Base-by-base conservation (phyloP, 768 basidiomycete species). In the Russula vinacea region DNA sequence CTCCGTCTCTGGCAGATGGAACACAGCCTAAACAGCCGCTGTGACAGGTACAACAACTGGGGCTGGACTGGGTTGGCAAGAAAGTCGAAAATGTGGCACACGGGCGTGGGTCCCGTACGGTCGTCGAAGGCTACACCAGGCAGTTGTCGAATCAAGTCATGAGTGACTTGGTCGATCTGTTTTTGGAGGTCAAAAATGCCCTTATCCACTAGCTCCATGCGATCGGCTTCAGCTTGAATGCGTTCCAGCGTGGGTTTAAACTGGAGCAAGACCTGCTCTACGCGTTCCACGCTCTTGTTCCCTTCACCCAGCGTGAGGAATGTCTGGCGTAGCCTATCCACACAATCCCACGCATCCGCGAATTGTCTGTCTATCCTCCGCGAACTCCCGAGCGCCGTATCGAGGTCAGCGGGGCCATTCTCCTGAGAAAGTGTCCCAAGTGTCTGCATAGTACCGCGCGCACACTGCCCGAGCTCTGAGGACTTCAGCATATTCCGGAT, bases 341-440 rank as follows among this genome's bases (percentile, higher is more conserved):
- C 60, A 26, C 55, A 33, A n/a, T 13, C n/a, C 63, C 59, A 67
- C 7, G 58, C 63, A 6, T 17, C 45, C 42, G 29, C 29, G 13
- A 64, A 49, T 42, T 24, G 47, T 32, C 50, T 32, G 59, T 67
- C 66, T 6, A 67, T 50, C 44, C 54, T n/a, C 44, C 35, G 49
- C 22, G 66, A 49, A 6, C 52, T 59, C 52, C 11, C 33, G 2
- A 33, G 26, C 24, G 49, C 62, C n/a, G 22, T n/a, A 22, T 63
- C 53, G 19, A 42, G 29, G 24, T 37, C 9, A 4, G 13, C 17
- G 19, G 5, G n/a, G 3, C 26, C 19, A 8, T 16, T 14, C 11
- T 16, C 24, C 9, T 8, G 14, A 1, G 22, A 14, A 16, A 39
- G n/a, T 17, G 53, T 24, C 19, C 53, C 60, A 22, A 68, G 45